Evolutionary conservation across 805 yeast species (phyloP).

Genomic region (Ogataea nonfermentans): DNA sequence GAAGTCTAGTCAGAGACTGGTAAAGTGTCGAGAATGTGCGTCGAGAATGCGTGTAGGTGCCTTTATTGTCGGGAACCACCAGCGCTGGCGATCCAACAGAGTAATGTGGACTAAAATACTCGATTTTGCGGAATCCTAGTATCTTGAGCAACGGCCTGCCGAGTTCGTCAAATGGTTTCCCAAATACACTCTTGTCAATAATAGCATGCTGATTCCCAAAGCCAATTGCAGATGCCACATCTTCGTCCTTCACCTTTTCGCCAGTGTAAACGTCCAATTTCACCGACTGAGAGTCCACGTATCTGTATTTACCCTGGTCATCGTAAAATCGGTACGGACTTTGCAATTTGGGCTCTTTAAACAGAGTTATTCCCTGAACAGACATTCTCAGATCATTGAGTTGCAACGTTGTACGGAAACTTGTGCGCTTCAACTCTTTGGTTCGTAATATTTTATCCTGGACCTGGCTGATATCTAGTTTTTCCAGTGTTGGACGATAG

Average conservation of each 20-base stretch:
- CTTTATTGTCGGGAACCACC: constrained; percentile 62
- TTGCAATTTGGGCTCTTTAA: constrained; percentile 50
- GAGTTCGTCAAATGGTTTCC: constrained; percentile 31
- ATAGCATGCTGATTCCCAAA: constrained; percentile 48
- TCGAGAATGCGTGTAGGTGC: constrained; percentile 57
- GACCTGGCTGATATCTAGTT: constrained; percentile 43
- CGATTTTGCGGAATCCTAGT: constrained; percentile 60
- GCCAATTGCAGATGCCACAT: constrained; percentile 38
- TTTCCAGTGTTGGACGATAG: constrained; percentile 37
- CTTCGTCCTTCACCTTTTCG: constrained; percentile 33
- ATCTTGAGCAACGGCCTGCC: constrained; percentile 55
- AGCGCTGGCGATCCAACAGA: constrained; percentile 56
- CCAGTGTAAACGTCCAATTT: constrained; percentile 42
- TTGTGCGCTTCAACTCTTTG: constrained; percentile 61
- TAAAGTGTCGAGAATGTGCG: constrained; percentile 67
- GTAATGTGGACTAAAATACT: constrained; percentile 48
- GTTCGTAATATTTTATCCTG: constrained; percentile 49
- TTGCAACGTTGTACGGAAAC: constrained; percentile 59
- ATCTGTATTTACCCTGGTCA: constrained; percentile 47
- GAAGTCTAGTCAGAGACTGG: constrained; percentile 50
- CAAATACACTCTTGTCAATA: constrained; percentile 38
- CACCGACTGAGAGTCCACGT: constrained; percentile 49
- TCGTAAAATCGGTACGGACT: constrained; percentile 53
- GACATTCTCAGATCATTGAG: constrained; percentile 61
- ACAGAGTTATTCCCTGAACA: constrained; percentile 68